Percentiles rank a stretch among this genome's conserved stretches.
Evolutionary conservation across 805 yeast genomes (phyloP).

Genomic region (Lachancea thermotolerans): DNA sequence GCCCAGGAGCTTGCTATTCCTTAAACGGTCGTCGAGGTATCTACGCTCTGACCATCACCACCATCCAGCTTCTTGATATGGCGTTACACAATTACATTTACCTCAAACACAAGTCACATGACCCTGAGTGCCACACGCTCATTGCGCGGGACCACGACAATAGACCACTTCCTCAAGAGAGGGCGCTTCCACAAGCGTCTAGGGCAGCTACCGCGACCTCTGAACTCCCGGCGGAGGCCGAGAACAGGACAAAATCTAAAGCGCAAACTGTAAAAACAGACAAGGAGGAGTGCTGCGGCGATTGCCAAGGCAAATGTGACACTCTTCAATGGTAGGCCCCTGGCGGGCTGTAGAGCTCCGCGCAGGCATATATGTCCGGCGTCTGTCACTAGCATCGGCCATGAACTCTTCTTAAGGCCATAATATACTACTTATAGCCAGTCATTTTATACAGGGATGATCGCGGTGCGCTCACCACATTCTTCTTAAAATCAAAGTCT

Average conservation of each 20-base stretch:
- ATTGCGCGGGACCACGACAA: constrained; percentile 18
- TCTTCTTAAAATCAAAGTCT: too few relatives aligned
- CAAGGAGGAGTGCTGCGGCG: constrained; percentile 6
- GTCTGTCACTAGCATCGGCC: too few relatives aligned
- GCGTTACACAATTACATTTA: constrained; percentile 22
- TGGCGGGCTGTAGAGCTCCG: too few relatives aligned
- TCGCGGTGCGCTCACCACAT: too few relatives aligned
- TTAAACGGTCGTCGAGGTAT: background rate
- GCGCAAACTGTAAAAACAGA: background rate
- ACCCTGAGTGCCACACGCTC: constrained; percentile 18
- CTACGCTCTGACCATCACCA: too few relatives aligned
- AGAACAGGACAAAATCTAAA: background rate
- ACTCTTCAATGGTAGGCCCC: too few relatives aligned
- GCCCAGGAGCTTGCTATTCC: too few relatives aligned
- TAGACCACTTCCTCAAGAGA: constrained; percentile 1
- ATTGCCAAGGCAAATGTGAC: constrained; percentile 6
- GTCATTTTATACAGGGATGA: too few relatives aligned
- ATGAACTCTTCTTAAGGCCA: too few relatives aligned
- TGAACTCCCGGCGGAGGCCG: background rate
- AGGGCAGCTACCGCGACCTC: background rate
- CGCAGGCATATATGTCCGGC: too few relatives aligned
- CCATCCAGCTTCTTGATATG: constrained; percentile 6
- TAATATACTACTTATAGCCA: too few relatives aligned
- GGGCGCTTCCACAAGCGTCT: background rate
- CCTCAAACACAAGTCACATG: constrained; percentile 19